Base-by-base conservation (phyloP, 2,329 filamentous ascomycete species). In the Clonostachys solani region DNA sequence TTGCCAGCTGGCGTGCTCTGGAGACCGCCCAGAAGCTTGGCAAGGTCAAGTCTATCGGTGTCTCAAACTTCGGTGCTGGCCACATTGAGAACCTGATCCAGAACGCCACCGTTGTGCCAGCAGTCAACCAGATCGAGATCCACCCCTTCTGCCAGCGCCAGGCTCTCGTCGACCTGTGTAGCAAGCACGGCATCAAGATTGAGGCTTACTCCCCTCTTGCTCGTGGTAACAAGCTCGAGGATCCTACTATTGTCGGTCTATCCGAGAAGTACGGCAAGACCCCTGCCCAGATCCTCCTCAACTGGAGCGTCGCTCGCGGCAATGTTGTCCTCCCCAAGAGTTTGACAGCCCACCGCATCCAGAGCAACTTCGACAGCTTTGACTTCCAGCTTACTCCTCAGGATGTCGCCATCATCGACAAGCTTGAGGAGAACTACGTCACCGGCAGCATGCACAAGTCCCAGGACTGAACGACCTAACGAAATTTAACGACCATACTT, bases 291-390 rank as follows among this genome's bases (percentile, higher is more conserved):
- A 68, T 95, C 45, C 69, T 94, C 61, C 76, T 95, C 46, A 79
- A 87, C 53, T 94, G 89, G 89, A 87, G 82, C 51, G 67, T 91
- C 51, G 86, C 92, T 62, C 80, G 89, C 58, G 84, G 83, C 45
- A 86, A 84, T 59, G 80, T 90, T 41, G 81, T 86, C 8, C 69
- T 92, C 52, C 87, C 87, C 16, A 92, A 94, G 75, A 90, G 86
- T 63, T 71, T 80, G 49, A 81, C 73, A 49, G 72, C 75, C 58
- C 74, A 78, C 45, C 76, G 87, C 46, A 86, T 91, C 46, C 59
- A 78, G 40, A 78, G 82, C 62, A 92, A 92, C 63, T 78, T 75
- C 6, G 62, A 82, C 42, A 73, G 89, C 44, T 80, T 77, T 7
- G 71, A 74, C 7, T 86, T 89, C 53, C 70, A 75, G 47, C 84